These are phyloP conservation scores for Candida anutae DNA, from an alignment of 1,139 yeast genomes.

Conservation along the genomic window DNA sequence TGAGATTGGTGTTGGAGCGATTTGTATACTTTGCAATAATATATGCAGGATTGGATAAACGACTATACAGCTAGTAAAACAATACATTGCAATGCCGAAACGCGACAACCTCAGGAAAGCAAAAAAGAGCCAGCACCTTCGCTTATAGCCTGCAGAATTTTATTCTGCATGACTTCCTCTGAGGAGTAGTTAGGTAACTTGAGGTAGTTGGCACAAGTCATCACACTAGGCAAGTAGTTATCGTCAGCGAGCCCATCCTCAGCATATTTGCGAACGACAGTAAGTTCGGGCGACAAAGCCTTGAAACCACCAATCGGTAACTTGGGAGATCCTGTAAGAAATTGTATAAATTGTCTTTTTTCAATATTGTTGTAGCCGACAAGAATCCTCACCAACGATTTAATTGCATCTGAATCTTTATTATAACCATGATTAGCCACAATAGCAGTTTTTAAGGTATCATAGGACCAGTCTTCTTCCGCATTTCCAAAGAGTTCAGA, in stretches of 20 bases:
- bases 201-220: conserved; percentile 96
- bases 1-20: no score
- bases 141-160: conserved; percentile 61
- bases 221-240: conserved; percentile 88
- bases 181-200: conserved; percentile 79
- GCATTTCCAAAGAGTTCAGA: conserved; percentile 56
- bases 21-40: no score
- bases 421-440: conserved; percentile 90
- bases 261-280: conserved; percentile 76
- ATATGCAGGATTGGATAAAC: neutral
- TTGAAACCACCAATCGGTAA: conserved; percentile 93
- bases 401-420: conserved; percentile 59
- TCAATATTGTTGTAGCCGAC: conserved; percentile 43
- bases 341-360: conserved; percentile 71
- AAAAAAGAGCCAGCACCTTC: conserved; percentile 91
- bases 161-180: conserved; percentile 47
- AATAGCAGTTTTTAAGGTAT: conserved; percentile 51
- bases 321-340: conserved; percentile 89
- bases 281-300: conserved; percentile 70
- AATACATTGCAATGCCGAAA: no score
- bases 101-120: no score
- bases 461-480: conserved; percentile 81
- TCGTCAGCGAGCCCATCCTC: conserved; percentile 66
- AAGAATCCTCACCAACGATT: conserved; percentile 53
- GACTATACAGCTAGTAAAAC: no score